Conservation (phyloP, 768 basidiomycete species). For the Xerocomus potaroensis region DNA sequence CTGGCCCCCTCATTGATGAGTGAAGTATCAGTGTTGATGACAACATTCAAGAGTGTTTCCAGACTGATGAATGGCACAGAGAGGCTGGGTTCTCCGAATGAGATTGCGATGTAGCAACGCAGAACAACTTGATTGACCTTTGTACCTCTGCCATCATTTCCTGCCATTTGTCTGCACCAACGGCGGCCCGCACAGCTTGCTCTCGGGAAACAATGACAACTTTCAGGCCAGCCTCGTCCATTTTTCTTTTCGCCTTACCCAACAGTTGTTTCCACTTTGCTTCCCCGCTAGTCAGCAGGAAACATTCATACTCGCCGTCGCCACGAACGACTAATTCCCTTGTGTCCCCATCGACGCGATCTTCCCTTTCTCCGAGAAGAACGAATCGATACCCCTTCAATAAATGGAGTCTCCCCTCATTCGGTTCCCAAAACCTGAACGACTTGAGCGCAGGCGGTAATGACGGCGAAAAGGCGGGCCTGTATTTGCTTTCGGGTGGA, state of each 20-base stretch:
- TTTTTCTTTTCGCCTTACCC: slow-evolving; percentile 48
- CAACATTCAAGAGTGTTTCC: slow-evolving; percentile 50
- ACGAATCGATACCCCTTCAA: slow-evolving; percentile 54
- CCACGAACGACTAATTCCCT: slow-evolving; percentile 54
- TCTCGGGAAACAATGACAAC: slow-evolving; percentile 53
- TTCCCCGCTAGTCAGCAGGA: slow-evolving; percentile 48
- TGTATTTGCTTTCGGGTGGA: slow-evolving; percentile 51
- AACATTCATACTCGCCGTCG: slow-evolving; percentile 58
- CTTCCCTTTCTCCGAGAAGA: slow-evolving; percentile 52
- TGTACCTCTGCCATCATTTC: slow-evolving; percentile 48
- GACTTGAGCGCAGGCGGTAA: slow-evolving; percentile 47
- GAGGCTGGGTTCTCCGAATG: slow-evolving; percentile 27
- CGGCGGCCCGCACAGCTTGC: slow-evolving; percentile 41
- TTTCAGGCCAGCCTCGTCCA: slow-evolving; percentile 37
- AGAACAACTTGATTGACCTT: slow-evolving; percentile 35
- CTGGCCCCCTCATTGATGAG: slow-evolving; percentile 25
- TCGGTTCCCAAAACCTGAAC: slow-evolving; percentile 61
- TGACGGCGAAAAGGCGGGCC: slow-evolving; percentile 52
- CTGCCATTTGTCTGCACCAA: slow-evolving; percentile 54
- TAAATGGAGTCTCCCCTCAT: slow-evolving; percentile 56
- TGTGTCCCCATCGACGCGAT: slow-evolving; percentile 45
- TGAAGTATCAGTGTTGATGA: slow-evolving; percentile 34
- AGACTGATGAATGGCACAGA: slow-evolving; percentile 41
- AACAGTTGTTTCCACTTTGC: slow-evolving; percentile 51
- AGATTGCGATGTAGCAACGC: background rate